Conservation (phyloP, 2,329 filamentous ascomycete species). For the Fusarium palustre region DNA sequence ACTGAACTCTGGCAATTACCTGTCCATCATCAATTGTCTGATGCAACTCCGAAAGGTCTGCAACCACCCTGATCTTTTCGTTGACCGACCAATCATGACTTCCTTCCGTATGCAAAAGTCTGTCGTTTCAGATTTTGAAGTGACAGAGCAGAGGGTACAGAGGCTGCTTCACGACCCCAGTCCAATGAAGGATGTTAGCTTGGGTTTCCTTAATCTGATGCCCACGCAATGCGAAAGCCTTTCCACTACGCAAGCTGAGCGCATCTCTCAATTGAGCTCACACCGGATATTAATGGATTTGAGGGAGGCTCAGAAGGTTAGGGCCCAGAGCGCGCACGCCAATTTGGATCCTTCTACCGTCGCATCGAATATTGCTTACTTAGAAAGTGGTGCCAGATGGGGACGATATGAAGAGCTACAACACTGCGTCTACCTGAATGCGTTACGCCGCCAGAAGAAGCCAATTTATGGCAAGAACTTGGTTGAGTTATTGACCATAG, state of each 20-base stretch:
- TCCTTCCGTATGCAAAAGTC: constrained; percentile 93
- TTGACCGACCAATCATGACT: constrained; percentile 95
- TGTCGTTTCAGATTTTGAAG: constrained; percentile 77
- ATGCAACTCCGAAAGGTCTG: constrained; percentile 98
- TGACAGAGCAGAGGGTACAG: constrained; percentile 77
- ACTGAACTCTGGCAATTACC: constrained; percentile 90
- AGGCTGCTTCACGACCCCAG: constrained; percentile 71
- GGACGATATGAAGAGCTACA: constrained; percentile 81
- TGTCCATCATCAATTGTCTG: constrained; percentile 97
- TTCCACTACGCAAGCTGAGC: constrained; percentile 65
- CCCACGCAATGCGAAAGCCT: constrained; percentile 77
- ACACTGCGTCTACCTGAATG: constrained; percentile 83
- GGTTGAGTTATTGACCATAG: constrained; percentile 78
- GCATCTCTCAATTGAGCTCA: constrained; percentile 74
- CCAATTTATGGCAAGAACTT: constrained; percentile 85
- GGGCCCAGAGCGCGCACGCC: constrained; percentile 66
- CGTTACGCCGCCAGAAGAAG: constrained; percentile 80
- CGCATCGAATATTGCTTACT: constrained; percentile 75
- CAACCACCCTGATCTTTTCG: constrained; percentile 97
- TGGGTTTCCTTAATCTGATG: constrained; percentile 83
- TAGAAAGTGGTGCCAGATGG: constrained; percentile 78
- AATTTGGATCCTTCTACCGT: constrained; percentile 74
- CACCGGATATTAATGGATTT: constrained; percentile 77
- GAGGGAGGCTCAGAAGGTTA: constrained; percentile 74
- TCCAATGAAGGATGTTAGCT: constrained; percentile 72